These are phyloP conservation scores for Juncus effusus DNA, from an alignment of 176 grass and related monocot species.

Conservation along the genomic window DNA sequence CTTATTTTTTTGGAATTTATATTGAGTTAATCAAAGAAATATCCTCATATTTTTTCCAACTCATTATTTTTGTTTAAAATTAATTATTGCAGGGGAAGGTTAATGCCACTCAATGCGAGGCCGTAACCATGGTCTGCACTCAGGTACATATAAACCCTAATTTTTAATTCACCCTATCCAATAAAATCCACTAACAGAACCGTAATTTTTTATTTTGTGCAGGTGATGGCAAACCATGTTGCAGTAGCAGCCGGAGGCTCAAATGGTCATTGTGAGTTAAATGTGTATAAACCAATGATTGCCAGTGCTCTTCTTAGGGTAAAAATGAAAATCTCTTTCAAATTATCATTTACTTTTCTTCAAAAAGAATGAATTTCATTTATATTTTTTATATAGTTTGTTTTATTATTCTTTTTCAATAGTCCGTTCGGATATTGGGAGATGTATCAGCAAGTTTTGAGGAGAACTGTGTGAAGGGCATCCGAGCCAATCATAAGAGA, in stretches of 20 bases:
- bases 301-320: conserved; percentile 72
- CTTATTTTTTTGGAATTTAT: neutral
- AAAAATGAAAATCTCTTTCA: conserved; percentile 19
- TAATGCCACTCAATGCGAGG: conserved; percentile 86
- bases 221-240: conserved; percentile 86
- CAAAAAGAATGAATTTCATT: neutral
- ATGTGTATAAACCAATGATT: conserved; percentile 84
- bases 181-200: conserved; percentile 2
- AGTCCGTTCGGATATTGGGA: conserved; percentile 75
- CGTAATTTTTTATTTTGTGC: conserved; percentile 15
- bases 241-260: conserved; percentile 71
- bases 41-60: neutral
- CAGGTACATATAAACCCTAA: conserved; percentile 36
- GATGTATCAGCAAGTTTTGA: conserved; percentile 74
- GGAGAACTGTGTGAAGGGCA: conserved; percentile 85
- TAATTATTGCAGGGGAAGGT: conserved; percentile 69
- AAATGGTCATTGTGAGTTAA: conserved; percentile 84
- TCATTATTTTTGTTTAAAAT: neutral
- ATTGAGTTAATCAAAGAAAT: neutral
- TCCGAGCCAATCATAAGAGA: conserved; percentile 78
- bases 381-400: conserved; percentile 11
- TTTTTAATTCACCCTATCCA: no score
- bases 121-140: conserved; percentile 89
- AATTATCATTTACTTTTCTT: no score
- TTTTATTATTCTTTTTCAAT: conserved; percentile 14